Evolutionary conservation across 2,329 filamentous ascomycete species (phyloP).

Genomic region (Cladosporium sp.): DNA sequence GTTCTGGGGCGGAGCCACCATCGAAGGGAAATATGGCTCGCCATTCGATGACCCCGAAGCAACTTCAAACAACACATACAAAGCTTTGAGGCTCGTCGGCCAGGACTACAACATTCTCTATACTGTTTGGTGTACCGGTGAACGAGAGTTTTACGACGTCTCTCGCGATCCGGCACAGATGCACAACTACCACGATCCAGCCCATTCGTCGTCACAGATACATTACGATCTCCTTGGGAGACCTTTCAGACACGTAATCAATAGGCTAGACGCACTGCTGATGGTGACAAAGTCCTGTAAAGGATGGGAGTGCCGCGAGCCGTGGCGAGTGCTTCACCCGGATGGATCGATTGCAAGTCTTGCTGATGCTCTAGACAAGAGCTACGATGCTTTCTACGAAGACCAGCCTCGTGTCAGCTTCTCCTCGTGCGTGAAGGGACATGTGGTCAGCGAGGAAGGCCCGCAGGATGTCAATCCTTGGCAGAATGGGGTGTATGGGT

Average conservation of each 20-base stretch:
- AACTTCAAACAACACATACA: constrained; percentile 28
- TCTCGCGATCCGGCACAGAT: constrained; percentile 23
- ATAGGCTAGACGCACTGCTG: constrained; percentile 30
- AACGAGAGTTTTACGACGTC: constrained; percentile 61
- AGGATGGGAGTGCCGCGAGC: constrained; percentile 25
- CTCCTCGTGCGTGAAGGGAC: constrained; percentile 52
- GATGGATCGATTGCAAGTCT: constrained; percentile 24
- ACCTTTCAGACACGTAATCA: constrained; percentile 17
- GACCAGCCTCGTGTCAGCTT: constrained; percentile 46
- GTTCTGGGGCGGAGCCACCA: constrained; percentile 34
- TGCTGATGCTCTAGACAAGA: constrained; percentile 22
- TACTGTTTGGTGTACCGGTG: constrained; percentile 65
- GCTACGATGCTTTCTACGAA: constrained; percentile 32
- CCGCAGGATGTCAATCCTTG: constrained; percentile 32
- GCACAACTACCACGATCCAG: constrained; percentile 19
- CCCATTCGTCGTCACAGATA: constrained; percentile 6
- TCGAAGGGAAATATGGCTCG: constrained; percentile 26
- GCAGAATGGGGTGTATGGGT: background rate
- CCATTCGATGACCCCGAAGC: background rate
- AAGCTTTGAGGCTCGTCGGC: constrained; percentile 25
- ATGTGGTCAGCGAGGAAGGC: constrained; percentile 54
- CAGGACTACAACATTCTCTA: constrained; percentile 58
- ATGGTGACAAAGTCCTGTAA: constrained; percentile 33
- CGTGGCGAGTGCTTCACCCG: constrained; percentile 32
- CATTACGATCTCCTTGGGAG: constrained; percentile 19